These are phyloP conservation scores for Zychaea mexicana DNA, from an alignment of 371 early-diverging fungal genomes.

Conservation along the genomic window DNA sequence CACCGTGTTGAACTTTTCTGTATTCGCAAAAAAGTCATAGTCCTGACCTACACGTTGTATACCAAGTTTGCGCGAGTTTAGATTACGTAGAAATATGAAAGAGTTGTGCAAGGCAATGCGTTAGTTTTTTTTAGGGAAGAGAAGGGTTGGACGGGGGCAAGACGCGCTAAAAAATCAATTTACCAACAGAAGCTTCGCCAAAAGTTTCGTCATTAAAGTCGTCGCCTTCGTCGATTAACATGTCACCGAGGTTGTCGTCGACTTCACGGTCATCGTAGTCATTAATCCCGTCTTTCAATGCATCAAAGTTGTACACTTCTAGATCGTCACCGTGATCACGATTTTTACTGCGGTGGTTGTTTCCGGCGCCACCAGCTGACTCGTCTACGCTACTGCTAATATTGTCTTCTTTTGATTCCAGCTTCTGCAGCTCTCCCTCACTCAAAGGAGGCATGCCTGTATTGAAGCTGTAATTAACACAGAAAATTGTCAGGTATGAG, in stretches of 20 bases:
- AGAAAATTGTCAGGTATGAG: neutral
- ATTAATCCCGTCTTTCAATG: constrained; percentile 37
- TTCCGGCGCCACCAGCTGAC: too few species aligned
- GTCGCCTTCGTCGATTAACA: constrained; percentile 77
- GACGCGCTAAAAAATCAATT: constrained; percentile 9
- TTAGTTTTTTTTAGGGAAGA: too few species aligned
- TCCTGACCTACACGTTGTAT: constrained; percentile 50
- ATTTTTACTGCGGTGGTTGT: constrained; percentile 11
- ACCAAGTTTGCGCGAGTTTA: too few species aligned
- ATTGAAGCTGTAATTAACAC: constrained; percentile 44
- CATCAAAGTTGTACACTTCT: constrained; percentile 49
- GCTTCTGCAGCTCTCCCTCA: constrained; percentile 42
- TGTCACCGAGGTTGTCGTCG: constrained; percentile 48
- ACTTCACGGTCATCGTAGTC: constrained; percentile 42
- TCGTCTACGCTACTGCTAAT: too few species aligned
- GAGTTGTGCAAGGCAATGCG: too few species aligned
- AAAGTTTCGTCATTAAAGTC: constrained; percentile 88
- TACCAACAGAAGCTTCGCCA: constrained; percentile 65
- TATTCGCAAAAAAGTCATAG: constrained; percentile 75
- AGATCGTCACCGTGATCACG: constrained; percentile 20
- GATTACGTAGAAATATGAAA: too few species aligned
- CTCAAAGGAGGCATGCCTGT: constrained; percentile 62
- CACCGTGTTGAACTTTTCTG: constrained; percentile 52
- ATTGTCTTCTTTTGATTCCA: constrained; percentile 30
- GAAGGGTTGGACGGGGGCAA: too few species aligned